These are phyloP conservation scores for Orychophragmus violaceus DNA, from an alignment of 345 rosid genomes.

Conservation along the genomic window DNA sequence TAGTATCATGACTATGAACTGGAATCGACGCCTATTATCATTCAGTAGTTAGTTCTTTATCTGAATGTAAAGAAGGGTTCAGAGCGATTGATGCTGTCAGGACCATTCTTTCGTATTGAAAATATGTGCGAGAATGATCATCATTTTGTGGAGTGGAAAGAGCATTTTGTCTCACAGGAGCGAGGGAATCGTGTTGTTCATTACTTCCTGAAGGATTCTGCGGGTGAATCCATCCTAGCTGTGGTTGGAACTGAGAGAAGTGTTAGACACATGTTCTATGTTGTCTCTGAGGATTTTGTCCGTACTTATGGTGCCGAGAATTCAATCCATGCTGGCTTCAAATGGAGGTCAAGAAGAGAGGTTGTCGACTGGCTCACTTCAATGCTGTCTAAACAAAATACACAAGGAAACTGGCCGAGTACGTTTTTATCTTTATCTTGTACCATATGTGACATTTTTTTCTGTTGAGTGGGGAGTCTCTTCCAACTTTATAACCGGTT, in stretches of 20 bases:
- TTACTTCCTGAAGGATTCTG: constrained; percentile 76
- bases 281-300: constrained; percentile 89
- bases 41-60: constrained; percentile 10
- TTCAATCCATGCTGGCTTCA: constrained; percentile 75
- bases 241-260: constrained; percentile 97
- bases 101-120: constrained; percentile 23
- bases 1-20: neutral
- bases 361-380: constrained; percentile 98
- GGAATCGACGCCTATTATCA: neutral
- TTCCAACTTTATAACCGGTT: neutral
- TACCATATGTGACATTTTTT: neutral
- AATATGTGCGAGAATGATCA: constrained; percentile 52
- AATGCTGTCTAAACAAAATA: constrained; percentile 82
- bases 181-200: constrained; percentile 94
- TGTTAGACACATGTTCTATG: constrained; percentile 97
- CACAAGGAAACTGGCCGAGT: constrained; percentile 48
- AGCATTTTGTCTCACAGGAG: constrained; percentile 89
- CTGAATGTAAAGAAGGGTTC: constrained; percentile 28
- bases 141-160: constrained; percentile 91
- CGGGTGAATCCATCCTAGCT: constrained; percentile 75
- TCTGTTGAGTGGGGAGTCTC: neutral
- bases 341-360: constrained; percentile 98
- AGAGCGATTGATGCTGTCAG: constrained; percentile 5
- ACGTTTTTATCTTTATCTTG: constrained; percentile 27
- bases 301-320: constrained; percentile 54